Percentiles rank a stretch among this genome's conserved stretches.
These are phyloP conservation scores for Neurospora sp. DNA, from an alignment of 495 filamentous ascomycete genomes.

Conservation along the genomic window DNA sequence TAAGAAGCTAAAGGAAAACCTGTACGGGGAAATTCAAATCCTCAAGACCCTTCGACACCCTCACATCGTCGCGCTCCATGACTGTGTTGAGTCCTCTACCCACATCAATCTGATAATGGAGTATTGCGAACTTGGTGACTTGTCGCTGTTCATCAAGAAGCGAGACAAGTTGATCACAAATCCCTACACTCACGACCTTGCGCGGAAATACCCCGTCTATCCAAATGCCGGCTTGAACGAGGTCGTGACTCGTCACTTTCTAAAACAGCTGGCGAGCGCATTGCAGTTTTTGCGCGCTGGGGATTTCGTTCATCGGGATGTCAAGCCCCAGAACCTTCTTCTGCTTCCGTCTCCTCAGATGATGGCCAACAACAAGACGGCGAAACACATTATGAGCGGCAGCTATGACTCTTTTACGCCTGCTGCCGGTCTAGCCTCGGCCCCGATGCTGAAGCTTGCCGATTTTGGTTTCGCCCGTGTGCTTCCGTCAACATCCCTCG, in stretches of 20 bases:
- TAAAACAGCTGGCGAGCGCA: constrained; percentile 90
- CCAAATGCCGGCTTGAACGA: constrained; percentile 78
- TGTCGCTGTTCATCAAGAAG: constrained; percentile 92
- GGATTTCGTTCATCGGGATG: constrained; percentile 89
- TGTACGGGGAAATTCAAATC: constrained; percentile 89
- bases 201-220: constrained; percentile 80
- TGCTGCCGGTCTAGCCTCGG: constrained; percentile 67
- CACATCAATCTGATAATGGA: constrained; percentile 98
- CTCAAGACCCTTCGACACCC: constrained; percentile 86
- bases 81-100: constrained; percentile 73
- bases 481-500: constrained; percentile 76
- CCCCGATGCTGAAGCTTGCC: constrained; percentile 93
- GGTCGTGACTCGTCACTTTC: constrained; percentile 86
- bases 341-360: constrained; percentile 74
- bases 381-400: constrained; percentile 44
- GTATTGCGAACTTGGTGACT: constrained; percentile 88
- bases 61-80: constrained; percentile 91
- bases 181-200: constrained; percentile 71
- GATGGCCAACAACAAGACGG: constrained; percentile 27
- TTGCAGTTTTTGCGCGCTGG: constrained; percentile 75
- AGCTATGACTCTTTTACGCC: constrained; percentile 72
- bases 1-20: constrained; percentile 91
- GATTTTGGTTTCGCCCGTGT: constrained; percentile 96
- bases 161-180: constrained; percentile 67
- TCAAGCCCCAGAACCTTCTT: constrained; percentile 94